These are phyloP conservation scores for Hanseniaspora hatyaiensis DNA, from an alignment of 805 yeast species.

Conservation along the genomic window DNA sequence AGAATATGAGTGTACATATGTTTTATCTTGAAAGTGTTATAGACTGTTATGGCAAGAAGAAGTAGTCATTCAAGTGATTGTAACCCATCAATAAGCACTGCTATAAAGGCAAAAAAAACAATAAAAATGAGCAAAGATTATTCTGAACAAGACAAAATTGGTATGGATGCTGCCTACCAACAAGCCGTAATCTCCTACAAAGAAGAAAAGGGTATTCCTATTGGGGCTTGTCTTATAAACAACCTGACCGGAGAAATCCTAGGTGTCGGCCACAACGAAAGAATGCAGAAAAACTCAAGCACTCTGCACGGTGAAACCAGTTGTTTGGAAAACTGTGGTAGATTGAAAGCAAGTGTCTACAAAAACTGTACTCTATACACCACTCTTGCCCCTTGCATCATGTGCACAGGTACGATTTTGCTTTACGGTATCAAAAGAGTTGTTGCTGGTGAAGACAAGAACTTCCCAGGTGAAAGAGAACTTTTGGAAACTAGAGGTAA, in stretches of 20 bases:
- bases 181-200: conserved; percentile 53
- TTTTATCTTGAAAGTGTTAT: too few species aligned
- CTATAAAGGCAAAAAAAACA: background rate
- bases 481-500: conserved; percentile 56
- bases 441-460: conserved; percentile 80
- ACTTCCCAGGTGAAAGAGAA: conserved; percentile 74
- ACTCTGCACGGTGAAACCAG: conserved; percentile 88
- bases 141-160: conserved; percentile 51
- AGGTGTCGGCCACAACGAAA: conserved; percentile 82
- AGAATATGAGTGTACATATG: too few species aligned
- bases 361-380: conserved; percentile 84
- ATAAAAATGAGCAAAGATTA: background rate
- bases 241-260: conserved; percentile 63
- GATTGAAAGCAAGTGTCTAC: conserved; percentile 68
- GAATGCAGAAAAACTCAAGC: conserved; percentile 75
- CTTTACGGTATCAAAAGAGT: conserved; percentile 80
- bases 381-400: conserved; percentile 81
- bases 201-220: conserved; percentile 84
- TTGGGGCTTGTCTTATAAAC: conserved; percentile 36
- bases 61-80: background rate
- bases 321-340: conserved; percentile 80
- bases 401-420: conserved; percentile 90
- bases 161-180: conserved; percentile 58
- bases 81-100: background rate
- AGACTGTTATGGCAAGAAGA: background rate